A percentile compares a stretch with the other conserved stretches of the same genome.
phyloP scores from a whole-genome alignment of 1,139 yeast genomes.

The Suhomyces taliae region DNA sequence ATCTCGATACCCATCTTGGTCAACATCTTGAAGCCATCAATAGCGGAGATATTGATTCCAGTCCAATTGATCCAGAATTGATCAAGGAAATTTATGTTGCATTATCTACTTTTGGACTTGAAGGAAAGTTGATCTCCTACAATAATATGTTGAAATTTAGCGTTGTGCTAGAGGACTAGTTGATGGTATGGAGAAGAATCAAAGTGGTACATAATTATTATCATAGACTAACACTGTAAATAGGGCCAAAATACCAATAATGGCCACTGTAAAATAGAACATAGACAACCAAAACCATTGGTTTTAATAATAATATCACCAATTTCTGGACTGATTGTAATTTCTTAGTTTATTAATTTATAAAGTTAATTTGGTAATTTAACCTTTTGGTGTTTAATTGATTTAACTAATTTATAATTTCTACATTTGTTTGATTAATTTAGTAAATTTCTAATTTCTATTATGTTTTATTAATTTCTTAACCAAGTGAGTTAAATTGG shows the following conservation, averaged over 20 bases:
- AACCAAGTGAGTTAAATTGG: neutral
- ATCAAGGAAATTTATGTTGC: conserved; percentile 12
- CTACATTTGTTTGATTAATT: no score
- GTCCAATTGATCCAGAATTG: conserved; percentile 13
- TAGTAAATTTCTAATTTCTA: neutral
- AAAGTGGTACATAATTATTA: neutral
- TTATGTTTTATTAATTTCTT: neutral
- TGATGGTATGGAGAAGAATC: neutral
- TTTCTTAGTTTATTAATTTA: no score
- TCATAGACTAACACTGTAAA: neutral
- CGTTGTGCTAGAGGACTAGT: conserved; percentile 1
- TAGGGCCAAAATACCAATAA: neutral
- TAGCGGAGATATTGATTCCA: conserved; percentile 5
- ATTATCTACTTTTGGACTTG: conserved; percentile 17
- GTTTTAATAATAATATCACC: no score
- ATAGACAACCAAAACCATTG: no score
- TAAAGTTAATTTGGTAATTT: no score
- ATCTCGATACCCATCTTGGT: conserved; percentile 14
- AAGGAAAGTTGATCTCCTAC: conserved; percentile 17
- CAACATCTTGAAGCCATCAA: conserved; percentile 10
- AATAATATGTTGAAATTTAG: conserved; percentile 9
- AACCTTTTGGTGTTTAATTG: no score
- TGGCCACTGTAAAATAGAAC: neutral
- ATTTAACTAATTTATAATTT: no score
- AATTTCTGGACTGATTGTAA: no score